A percentile compares a stretch with the other conserved stretches of the same genome.
Conservation (phyloP, 2,329 filamentous ascomycete species). For the Pochonia chlamydosporia region DNA sequence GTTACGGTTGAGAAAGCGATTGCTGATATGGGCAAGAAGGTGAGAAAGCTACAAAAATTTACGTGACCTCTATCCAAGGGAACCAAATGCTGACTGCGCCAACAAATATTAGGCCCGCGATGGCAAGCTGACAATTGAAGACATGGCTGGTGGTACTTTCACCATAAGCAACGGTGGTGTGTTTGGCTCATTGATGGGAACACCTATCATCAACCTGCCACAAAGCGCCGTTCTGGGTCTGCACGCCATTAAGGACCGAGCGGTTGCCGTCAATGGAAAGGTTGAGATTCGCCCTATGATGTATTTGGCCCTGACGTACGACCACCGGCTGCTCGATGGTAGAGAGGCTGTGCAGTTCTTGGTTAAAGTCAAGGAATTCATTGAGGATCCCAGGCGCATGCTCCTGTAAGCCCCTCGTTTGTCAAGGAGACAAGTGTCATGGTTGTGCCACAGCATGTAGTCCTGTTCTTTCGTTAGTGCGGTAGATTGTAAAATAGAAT, state of each 20-base stretch:
- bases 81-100: neutral
- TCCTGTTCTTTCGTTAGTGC: neutral
- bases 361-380: slow-evolving; percentile 95
- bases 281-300: slow-evolving; percentile 98
- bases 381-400: slow-evolving; percentile 93
- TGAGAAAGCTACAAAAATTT: slow-evolving; percentile 35
- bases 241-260: slow-evolving; percentile 93
- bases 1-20: slow-evolving; percentile 86
- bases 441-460: too few relatives aligned
- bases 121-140: slow-evolving; percentile 95
- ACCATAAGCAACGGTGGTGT: slow-evolving; percentile 97
- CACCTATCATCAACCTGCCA: slow-evolving; percentile 95
- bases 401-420: slow-evolving; percentile 41
- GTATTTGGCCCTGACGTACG: slow-evolving; percentile 96
- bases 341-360: slow-evolving; percentile 94
- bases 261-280: slow-evolving; percentile 86
- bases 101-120: slow-evolving; percentile 67
- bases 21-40: slow-evolving; percentile 93
- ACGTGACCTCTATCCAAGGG: too few relatives aligned
- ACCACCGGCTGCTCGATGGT: slow-evolving; percentile 91
- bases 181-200: slow-evolving; percentile 95
- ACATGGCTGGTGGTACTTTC: slow-evolving; percentile 98
- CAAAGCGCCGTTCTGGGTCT: slow-evolving; percentile 89
- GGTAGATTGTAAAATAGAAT: neutral
- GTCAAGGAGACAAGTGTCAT: too few relatives aligned